These are phyloP conservation scores for Cynara cardunculus DNA, from an alignment of 129 eudicot species.

Conservation along the genomic window DNA sequence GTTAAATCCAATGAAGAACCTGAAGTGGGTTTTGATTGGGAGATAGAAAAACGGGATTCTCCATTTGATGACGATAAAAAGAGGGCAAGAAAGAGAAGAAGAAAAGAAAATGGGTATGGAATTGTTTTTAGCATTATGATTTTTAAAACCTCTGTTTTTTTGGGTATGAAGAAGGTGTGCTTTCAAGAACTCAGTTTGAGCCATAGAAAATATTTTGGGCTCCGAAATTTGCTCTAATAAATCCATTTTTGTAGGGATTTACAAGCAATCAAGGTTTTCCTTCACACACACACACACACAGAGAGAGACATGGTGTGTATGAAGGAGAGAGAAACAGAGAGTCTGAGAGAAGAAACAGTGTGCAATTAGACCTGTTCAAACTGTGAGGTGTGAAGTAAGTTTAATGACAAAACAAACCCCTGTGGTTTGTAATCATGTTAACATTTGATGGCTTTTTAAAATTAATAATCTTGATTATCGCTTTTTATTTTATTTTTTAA, in stretches of 20 bases:
- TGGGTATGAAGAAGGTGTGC: constrained; percentile 32
- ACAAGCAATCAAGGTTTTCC: constrained; percentile 20
- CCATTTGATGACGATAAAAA: constrained; percentile 29
- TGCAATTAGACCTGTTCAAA: constrained; percentile 25
- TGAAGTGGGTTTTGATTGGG: constrained; percentile 27
- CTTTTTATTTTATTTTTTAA: not conserved
- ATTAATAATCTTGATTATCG: not conserved
- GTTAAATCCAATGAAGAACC: constrained; percentile 20
- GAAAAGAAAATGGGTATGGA: constrained; percentile 23
- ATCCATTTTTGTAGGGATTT: constrained; percentile 24
- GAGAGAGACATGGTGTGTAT: constrained; percentile 6
- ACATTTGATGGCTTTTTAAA: too few species aligned
- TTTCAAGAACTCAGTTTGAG: constrained; percentile 33
- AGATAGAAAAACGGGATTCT: constrained; percentile 24
- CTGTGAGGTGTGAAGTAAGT: not conserved
- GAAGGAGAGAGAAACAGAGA: constrained; percentile 11
- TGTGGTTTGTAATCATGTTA: not conserved
- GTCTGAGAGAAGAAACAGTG: constrained; percentile 18
- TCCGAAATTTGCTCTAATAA: constrained; percentile 24
- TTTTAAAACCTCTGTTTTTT: constrained; percentile 28
- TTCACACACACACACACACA: not conserved
- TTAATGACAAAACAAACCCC: constrained; percentile 7
- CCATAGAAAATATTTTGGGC: constrained; percentile 32
- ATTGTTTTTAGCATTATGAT: constrained; percentile 24
- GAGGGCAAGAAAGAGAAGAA: constrained; percentile 25